phyloP scores from a whole-genome alignment of 805 yeast species.

The Candida ponderosae region DNA sequence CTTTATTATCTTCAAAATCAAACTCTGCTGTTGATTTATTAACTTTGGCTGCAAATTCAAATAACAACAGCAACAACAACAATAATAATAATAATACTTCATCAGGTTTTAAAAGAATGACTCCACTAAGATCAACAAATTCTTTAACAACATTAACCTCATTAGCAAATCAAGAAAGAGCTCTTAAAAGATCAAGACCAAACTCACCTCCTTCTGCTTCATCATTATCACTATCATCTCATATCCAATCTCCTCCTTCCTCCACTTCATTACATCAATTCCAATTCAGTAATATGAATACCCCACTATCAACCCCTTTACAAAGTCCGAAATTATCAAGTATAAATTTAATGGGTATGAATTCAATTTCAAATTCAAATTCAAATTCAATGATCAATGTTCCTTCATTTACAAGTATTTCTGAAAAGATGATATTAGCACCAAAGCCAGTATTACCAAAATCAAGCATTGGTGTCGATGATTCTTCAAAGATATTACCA shows the following conservation, averaged over 20 bases:
- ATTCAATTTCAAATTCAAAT: no score
- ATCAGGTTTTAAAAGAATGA: slow-evolving; percentile 26
- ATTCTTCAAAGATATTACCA: slow-evolving; percentile 14
- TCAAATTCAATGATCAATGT: no score
- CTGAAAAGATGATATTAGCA: no score
- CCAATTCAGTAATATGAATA: slow-evolving; percentile 24
- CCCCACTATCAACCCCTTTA: slow-evolving; percentile 41
- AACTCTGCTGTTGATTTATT: slow-evolving; percentile 19
- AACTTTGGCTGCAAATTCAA: slow-evolving; percentile 11
- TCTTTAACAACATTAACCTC: slow-evolving; percentile 11
- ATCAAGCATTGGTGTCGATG: slow-evolving; percentile 3
- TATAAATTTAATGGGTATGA: no score
- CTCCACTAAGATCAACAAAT: slow-evolving; percentile 26
- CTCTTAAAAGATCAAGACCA: slow-evolving; percentile 36
- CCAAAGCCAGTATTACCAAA: no score
- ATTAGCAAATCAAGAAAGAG: slow-evolving; percentile 18
- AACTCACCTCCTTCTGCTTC: slow-evolving; percentile 31
- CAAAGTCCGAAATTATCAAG: slow-evolving; percentile 37
- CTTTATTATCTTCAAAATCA: slow-evolving; percentile 20
- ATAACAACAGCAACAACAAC: no score
- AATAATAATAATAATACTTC: slow-evolving; percentile 11
- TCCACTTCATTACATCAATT: slow-evolving; percentile 14
- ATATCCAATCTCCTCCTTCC: not conserved
- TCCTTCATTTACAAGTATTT: no score
- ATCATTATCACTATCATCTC: slow-evolving; percentile 1